These are phyloP conservation scores for Apiotrichum brassicae DNA, from an alignment of 1,284 basidiomycete species.

Conservation along the genomic window DNA sequence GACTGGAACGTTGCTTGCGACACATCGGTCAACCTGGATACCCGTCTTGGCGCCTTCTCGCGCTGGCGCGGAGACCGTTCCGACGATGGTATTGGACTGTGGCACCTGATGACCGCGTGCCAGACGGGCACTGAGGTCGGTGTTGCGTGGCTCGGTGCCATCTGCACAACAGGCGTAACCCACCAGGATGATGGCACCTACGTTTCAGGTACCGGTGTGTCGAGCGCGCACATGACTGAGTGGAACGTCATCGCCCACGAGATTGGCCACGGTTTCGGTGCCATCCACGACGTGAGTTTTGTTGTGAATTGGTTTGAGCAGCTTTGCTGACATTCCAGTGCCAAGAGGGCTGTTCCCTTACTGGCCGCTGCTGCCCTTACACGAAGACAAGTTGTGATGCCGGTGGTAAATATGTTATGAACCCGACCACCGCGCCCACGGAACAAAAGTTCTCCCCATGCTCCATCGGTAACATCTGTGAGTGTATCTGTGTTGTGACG, in stretches of 20 bases:
- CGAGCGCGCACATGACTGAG: slow-evolving; percentile 57
- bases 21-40: slow-evolving; percentile 54
- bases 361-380: slow-evolving; percentile 64
- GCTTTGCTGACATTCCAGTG: slow-evolving; percentile 51
- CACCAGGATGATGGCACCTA: slow-evolving; percentile 48
- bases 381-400: slow-evolving; percentile 60
- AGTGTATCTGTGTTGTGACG: slow-evolving; percentile 29
- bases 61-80: slow-evolving; percentile 69
- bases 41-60: slow-evolving; percentile 72
- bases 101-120: slow-evolving; percentile 72
- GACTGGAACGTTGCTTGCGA: slow-evolving; percentile 51
- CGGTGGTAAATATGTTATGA: slow-evolving; percentile 67
- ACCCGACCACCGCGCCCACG: slow-evolving; percentile 60
- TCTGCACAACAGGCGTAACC: slow-evolving; percentile 59
- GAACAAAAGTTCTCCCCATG: slow-evolving; percentile 72
- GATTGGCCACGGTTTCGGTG: slow-evolving; percentile 67
- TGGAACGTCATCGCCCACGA: slow-evolving; percentile 79
- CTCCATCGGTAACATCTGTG: slow-evolving; percentile 79
- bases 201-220: slow-evolving; percentile 78
- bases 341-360: slow-evolving; percentile 57
- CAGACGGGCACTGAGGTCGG: slow-evolving; percentile 60
- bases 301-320: not conserved
- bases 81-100: slow-evolving; percentile 67
- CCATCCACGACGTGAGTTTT: slow-evolving; percentile 63
- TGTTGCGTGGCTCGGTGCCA: slow-evolving; percentile 79